Percentiles rank a stretch among this genome's conserved stretches.
phyloP scores from a whole-genome alignment of 2,329 filamentous ascomycete genomes.

The Cladophialophora immunda region DNA sequence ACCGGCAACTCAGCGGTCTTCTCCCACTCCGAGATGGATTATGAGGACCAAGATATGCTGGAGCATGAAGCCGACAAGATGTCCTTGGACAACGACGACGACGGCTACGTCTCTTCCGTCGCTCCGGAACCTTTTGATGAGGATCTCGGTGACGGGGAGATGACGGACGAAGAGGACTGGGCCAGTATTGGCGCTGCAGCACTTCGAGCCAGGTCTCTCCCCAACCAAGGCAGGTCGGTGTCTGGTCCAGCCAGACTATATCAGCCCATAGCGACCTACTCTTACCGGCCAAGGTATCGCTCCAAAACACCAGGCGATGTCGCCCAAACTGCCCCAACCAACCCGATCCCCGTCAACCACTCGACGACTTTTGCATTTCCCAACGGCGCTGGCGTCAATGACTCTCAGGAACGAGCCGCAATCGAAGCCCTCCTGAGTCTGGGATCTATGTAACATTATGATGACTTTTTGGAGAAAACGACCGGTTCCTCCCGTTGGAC shows the following conservation, averaged over 20 bases:
- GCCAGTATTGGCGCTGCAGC: conserved; percentile 86
- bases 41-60: conserved; percentile 71
- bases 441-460: conserved; percentile 55
- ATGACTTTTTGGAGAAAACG: conserved; percentile 10
- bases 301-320: conserved; percentile 37
- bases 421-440: conserved; percentile 59
- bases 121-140: conserved; percentile 68
- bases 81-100: conserved; percentile 80
- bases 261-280: conserved; percentile 50
- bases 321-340: conserved; percentile 50
- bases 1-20: conserved; percentile 77
- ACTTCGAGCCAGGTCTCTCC: conserved; percentile 71
- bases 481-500: background rate
- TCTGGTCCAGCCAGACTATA: conserved; percentile 53
- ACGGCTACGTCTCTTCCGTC: conserved; percentile 74
- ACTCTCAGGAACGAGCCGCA: conserved; percentile 56
- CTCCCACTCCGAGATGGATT: conserved; percentile 72
- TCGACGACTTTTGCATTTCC: conserved; percentile 42
- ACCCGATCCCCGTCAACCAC: conserved; percentile 49
- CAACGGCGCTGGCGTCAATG: conserved; percentile 46
- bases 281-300: conserved; percentile 37
- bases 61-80: conserved; percentile 94
- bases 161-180: conserved; percentile 97
- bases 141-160: conserved; percentile 83
- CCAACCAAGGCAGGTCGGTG: conserved; percentile 47